Base-by-base conservation (phyloP, 306 rosid species). In the Vigna mungo region DNA sequence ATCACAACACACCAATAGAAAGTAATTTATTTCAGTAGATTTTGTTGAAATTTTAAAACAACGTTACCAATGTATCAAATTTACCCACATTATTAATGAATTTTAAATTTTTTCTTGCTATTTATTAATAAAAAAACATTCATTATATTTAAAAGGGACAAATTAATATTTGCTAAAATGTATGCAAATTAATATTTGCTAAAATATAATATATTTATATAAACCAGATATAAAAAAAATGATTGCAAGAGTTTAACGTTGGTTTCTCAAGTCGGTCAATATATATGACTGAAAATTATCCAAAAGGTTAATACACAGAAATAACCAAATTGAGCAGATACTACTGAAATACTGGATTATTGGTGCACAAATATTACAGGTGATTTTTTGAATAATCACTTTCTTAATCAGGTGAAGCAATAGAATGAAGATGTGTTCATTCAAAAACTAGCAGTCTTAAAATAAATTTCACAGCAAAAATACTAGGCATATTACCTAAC, bases 401-500 rank as follows among this genome's bases (percentile, higher is more conserved):
- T 53, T 39, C 61, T 43, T 21, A 53, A 75, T 44, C 61, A 66
- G 13, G 51, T 30, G 52, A 71, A 55, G 63, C 20, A 76, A 70
- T 34, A 76, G 68, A 80, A 49, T 18, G 8, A 25, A 62, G 72
- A 69, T 21, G 63, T 55, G 54, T 44, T 62, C 60, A 70, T 62
- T 55, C 77, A 30, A 69, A 62, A 47, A 51, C 37, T 32, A 69
- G 41, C 52, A 52, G 65, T 20, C 60, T 59, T 58, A 68, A 73
- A 43, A 77, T 81, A 21, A 65, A 51, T 56, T 62, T 60, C 77
- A 47, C 53, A 58, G 74, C 17, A 37, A 54, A 66, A 34, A 60
- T 30, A 60, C 48, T 79, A 39, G 70, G 59, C 71, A 75, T 67
- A 69, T 82, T 85, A 95, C 98, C 98, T 90, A 78, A 95, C 89